Percentiles rank a stretch among this genome's conserved stretches.
Conservation (phyloP, 306 rosid genomes). For the Medicago arabica region DNA sequence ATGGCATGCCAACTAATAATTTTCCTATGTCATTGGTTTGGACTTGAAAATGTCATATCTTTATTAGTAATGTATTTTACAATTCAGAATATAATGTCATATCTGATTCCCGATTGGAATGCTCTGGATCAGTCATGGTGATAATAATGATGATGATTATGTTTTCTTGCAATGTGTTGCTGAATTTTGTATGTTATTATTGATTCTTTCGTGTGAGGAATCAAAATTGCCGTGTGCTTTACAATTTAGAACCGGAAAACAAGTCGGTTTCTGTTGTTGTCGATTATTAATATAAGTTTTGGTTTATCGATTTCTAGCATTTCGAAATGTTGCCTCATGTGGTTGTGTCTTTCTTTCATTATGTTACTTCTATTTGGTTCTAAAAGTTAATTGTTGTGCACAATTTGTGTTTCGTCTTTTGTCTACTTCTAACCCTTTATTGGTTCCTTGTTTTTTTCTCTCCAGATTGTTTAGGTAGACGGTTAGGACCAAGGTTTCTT, state of each 20-base stretch:
- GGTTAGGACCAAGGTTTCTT: constrained; percentile 92
- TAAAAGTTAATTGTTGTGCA: constrained; percentile 29
- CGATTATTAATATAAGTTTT: constrained; percentile 21
- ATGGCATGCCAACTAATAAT: not conserved
- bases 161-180: constrained; percentile 4
- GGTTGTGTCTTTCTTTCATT: constrained; percentile 23
- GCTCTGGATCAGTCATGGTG: not conserved
- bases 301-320: constrained; percentile 3
- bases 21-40: not conserved
- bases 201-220: constrained; percentile 27
- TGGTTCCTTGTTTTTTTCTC: constrained; percentile 41
- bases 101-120: not conserved
- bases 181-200: constrained; percentile 4
- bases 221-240: constrained; percentile 15
- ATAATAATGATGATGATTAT: not conserved
- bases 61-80: not conserved
- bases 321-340: constrained; percentile 15
- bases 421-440: constrained; percentile 39
- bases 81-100: not conserved
- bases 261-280: constrained; percentile 16
- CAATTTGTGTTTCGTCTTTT: not conserved
- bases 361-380: constrained; percentile 36
- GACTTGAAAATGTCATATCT: not conserved
- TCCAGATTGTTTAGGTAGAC: constrained; percentile 99
- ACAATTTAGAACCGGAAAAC: constrained; percentile 13